These are phyloP conservation scores for Candida sanyaensis DNA, from an alignment of 1,139 yeast genomes.

Conservation along the genomic window DNA sequence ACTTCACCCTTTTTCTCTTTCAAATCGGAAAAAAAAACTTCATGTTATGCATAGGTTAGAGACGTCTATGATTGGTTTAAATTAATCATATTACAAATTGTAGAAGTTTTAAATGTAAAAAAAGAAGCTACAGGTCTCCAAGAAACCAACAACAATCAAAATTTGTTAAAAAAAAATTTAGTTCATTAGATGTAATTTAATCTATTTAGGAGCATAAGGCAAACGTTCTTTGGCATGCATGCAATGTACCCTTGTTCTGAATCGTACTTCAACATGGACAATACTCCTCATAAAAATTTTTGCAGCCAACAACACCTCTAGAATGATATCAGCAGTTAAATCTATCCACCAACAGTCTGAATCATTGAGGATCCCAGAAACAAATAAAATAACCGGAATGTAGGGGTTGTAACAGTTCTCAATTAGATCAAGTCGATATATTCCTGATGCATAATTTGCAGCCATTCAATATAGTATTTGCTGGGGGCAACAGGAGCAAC, in stretches of 20 bases:
- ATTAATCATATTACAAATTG: not conserved
- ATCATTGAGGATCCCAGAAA: not conserved
- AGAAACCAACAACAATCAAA: not conserved
- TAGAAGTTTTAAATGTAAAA: not conserved
- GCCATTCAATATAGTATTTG: not conserved
- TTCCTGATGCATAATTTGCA: not conserved
- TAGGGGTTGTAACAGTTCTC: not conserved
- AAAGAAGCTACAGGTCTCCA: not conserved
- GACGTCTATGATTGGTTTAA: conserved; percentile 5
- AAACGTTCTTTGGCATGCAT: not conserved
- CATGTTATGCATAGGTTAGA: conserved; percentile 5
- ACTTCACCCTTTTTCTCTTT: conserved; percentile 2
- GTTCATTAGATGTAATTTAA: not conserved
- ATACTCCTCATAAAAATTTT: not conserved
- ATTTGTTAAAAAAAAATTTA: not conserved
- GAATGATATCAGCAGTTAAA: not conserved
- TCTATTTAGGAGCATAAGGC: not conserved
- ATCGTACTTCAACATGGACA: not conserved
- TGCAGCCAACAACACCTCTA: conserved; percentile 2
- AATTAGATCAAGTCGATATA: not conserved
- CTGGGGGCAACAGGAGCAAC: not conserved
- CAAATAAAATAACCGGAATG: not conserved
- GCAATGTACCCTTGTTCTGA: not conserved
- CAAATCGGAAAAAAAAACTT: conserved; percentile 2
- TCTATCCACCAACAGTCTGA: not conserved